Conservation (phyloP, 306 rosid species). For the Cicer chorassanicum region DNA sequence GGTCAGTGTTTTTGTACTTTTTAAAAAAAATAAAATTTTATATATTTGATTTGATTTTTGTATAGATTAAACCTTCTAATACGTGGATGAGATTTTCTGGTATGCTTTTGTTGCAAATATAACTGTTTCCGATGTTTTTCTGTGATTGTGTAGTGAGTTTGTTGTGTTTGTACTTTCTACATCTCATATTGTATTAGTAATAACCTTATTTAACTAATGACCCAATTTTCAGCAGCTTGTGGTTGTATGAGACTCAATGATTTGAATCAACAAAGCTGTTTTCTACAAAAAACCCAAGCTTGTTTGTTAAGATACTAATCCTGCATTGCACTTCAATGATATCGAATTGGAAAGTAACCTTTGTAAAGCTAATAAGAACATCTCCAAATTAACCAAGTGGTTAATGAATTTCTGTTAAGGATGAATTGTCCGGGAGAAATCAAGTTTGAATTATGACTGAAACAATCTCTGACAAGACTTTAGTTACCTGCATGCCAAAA, state of each 20-base stretch:
- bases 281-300: not conserved
- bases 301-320: not conserved
- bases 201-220: not conserved
- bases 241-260: not conserved
- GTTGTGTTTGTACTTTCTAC: not conserved
- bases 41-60: not conserved
- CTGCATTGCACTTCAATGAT: not conserved
- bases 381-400: not conserved
- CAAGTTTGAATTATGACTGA: no score
- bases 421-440: no score
- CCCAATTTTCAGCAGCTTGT: not conserved
- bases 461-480: no score
- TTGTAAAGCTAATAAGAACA: not conserved
- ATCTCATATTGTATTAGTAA: not conserved
- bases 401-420: no score
- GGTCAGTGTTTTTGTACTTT: conserved; percentile 33
- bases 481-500: not conserved
- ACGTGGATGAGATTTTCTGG: not conserved
- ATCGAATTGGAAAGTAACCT: not conserved
- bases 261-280: not conserved
- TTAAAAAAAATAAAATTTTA: not conserved
- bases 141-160: not conserved
- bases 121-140: not conserved
- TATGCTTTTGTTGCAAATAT: not conserved
- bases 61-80: not conserved